These are phyloP conservation scores for Chlamydomonas eustigma DNA, from an alignment of 139 green algal genomes.

Conservation along the genomic window DNA sequence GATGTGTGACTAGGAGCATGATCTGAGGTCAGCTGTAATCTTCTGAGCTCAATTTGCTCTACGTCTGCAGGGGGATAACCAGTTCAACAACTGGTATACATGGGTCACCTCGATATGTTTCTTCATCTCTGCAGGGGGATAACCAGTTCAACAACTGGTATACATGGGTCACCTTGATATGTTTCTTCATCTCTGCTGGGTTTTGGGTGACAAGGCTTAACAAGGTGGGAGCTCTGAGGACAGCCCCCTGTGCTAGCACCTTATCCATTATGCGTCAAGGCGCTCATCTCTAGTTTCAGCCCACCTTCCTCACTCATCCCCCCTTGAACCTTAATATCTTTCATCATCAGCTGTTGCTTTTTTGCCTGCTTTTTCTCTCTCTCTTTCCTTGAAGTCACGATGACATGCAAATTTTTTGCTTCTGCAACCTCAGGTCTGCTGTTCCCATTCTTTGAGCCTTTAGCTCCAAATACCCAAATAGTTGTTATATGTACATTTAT, in stretches of 20 bases:
- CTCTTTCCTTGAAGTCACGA: conserved; percentile 21
- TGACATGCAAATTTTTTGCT: no score
- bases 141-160: conserved; percentile 78
- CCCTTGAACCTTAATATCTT: neutral
- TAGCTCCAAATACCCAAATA: no score
- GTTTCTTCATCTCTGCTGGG: conserved; percentile 61
- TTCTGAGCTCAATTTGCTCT: no score
- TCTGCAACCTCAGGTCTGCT: no score
- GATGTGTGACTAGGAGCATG: no score
- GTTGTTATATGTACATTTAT: no score
- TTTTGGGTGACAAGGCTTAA: conserved; percentile 84
- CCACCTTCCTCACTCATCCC: neutral
- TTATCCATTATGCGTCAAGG: neutral
- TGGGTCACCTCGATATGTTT: conserved; percentile 65
- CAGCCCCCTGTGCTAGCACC: neutral
- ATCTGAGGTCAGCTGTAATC: no score
- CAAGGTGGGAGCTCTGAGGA: conserved; percentile 59
- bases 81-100: conserved; percentile 79
- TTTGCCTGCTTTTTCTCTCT: neutral
- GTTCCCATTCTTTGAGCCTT: no score
- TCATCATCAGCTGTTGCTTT: neutral
- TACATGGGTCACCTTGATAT: conserved; percentile 63
- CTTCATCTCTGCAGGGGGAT: conserved; percentile 60
- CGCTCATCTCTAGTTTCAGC: neutral
- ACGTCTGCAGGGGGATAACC: conserved; percentile 59